Percentiles rank a stretch among this genome's conserved stretches.
phyloP scores from a whole-genome alignment of 352 stramenopile genomes.

The Phytophthora rubi region DNA sequence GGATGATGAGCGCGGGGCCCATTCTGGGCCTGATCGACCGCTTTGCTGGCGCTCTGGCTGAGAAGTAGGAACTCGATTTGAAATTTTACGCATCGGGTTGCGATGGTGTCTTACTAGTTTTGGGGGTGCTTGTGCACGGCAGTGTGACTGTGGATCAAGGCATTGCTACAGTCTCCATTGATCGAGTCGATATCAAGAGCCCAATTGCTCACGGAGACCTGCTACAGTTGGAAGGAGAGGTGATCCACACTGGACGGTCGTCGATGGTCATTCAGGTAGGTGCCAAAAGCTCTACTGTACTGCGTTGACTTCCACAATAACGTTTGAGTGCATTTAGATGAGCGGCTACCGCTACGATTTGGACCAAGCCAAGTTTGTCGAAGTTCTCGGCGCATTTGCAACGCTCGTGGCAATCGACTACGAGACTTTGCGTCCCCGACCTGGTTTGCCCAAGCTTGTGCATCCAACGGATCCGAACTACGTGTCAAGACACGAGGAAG shows the following conservation, averaged over 20 bases:
- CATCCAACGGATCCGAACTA: slow-evolving; percentile 48
- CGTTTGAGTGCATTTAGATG: slow-evolving; percentile 29
- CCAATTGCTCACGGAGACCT: slow-evolving; percentile 69
- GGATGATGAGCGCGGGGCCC: slow-evolving; percentile 49
- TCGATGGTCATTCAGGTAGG: slow-evolving; percentile 51
- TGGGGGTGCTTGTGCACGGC: neutral
- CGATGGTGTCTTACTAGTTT: neutral
- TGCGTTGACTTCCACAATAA: neutral
- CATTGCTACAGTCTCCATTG: slow-evolving; percentile 68
- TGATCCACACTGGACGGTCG: slow-evolving; percentile 56
- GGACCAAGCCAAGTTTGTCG: slow-evolving; percentile 57
- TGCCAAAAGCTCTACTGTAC: neutral
- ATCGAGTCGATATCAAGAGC: slow-evolving; percentile 66
- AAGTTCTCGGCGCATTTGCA: slow-evolving; percentile 67
- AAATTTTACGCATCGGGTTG: neutral
- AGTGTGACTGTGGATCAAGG: slow-evolving; percentile 33
- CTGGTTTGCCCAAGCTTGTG: slow-evolving; percentile 49
- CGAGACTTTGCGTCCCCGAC: slow-evolving; percentile 53
- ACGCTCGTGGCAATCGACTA: slow-evolving; percentile 63
- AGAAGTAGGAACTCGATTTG: slow-evolving; percentile 44
- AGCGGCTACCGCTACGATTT: slow-evolving; percentile 67
- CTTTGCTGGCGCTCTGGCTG: slow-evolving; percentile 55
- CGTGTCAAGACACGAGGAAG: slow-evolving; percentile 49
- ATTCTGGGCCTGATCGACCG: slow-evolving; percentile 62
- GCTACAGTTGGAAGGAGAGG: slow-evolving; percentile 63